Base-by-base conservation (phyloP, 345 rosid genomes). In the Ceriops zippeliana region DNA sequence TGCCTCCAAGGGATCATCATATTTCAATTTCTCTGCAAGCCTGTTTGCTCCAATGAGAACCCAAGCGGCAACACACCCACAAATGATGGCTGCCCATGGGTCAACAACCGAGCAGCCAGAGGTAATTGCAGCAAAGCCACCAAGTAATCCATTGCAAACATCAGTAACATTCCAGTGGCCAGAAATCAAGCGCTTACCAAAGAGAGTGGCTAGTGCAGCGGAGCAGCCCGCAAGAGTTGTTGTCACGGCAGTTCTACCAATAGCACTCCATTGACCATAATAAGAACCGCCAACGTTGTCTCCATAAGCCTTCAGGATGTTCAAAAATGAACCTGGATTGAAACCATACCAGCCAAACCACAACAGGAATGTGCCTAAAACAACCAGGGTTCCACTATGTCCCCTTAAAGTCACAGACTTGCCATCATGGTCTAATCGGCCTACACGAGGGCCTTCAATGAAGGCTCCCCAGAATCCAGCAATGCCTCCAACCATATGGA, bases 291-390 rank as follows among this genome's bases (percentile, higher is more conserved):
- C 67, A 0, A 59, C 78, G 4, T 70, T 42, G 16, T 42, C 69
- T 16, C 81, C 78, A 10, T 78, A 78, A 7, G 69, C 16, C 58
- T 76, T 76, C 28, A 59, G 52, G 42, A 83, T 83, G 26, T 62
- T 80, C 3, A 65, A 20, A 37, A 83, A 83, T 6, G 86, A 83
- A 6, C 86, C 84, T 2, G 86, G 86, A 26, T 83, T 83, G 27
- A 82, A 82, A 9, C 85, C 82, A 32, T 75, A 82, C 82, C 82
- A 76, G 8, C 82, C 82, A 16, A 82, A 80, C 86, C 86, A 83
- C 3, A 83, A 58, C 4, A 83, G 24, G 4, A 80, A 77, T 22
- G 83, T 80, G n/a, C 83, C 86, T 3, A 83, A 67, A 5, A 83
- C 86, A 24, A 83, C 86, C 51, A 83, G 26, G 2, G 86, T 72